phyloP scores from a whole-genome alignment of 768 basidiomycete genomes.

The Pleurotus citrinopileatus region DNA sequence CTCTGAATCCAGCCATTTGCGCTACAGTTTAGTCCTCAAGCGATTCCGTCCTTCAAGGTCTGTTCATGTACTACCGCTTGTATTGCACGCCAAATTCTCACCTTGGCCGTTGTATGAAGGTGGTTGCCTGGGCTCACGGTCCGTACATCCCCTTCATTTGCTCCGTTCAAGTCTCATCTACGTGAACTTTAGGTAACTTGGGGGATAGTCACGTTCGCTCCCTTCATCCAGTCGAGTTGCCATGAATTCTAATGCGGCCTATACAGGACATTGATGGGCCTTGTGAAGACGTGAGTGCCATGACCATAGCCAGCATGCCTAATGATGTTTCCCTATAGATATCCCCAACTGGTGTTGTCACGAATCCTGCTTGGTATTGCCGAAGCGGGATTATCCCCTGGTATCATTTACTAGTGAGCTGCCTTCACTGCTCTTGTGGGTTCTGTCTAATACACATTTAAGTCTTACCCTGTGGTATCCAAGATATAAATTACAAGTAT shows the following conservation, averaged over 20 bases:
- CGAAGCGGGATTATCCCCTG: conserved; percentile 73
- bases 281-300: conserved; percentile 58
- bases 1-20: background rate
- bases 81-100: background rate
- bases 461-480: conserved; percentile 72
- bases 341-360: conserved; percentile 56
- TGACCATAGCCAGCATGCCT: background rate
- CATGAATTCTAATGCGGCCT: conserved; percentile 1
- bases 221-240: background rate
- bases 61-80: too few species aligned
- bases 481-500: conserved; percentile 51
- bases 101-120: conserved; percentile 19
- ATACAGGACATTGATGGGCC: conserved; percentile 58
- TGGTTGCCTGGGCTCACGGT: conserved; percentile 71
- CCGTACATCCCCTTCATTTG: conserved; percentile 12
- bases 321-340: conserved; percentile 32
- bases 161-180: background rate
- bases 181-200: conserved; percentile 45
- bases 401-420: conserved; percentile 67
- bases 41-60: conserved; percentile 62
- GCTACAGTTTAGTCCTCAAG: conserved; percentile 50
- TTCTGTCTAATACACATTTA: background rate
- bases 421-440: background rate
- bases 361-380: conserved; percentile 61
- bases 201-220: conserved; percentile 58